These are phyloP conservation scores for Chenopodium quinoa DNA, from an alignment of 148 eudicot genomes.

Conservation along the genomic window DNA sequence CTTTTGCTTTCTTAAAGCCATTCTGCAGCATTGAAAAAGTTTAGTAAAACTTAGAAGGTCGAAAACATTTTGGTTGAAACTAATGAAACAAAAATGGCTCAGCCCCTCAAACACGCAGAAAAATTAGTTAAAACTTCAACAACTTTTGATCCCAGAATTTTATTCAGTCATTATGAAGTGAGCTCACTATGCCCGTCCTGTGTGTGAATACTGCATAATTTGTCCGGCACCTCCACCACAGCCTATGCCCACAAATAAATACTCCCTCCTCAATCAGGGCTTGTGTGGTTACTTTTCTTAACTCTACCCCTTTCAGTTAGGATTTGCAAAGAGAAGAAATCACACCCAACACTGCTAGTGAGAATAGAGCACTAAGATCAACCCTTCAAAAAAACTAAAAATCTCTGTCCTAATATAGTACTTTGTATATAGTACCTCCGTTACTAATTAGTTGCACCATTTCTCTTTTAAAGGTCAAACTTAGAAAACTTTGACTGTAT, in stretches of 20 bases:
- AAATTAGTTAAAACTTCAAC: too few species aligned
- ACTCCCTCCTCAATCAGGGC: not conserved
- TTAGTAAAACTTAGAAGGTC: not conserved
- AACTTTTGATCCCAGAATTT: too few species aligned
- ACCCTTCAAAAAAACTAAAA: not conserved
- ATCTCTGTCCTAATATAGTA: not conserved
- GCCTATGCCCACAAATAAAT: not conserved
- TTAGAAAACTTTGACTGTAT: too few species aligned
- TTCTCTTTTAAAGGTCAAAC: too few species aligned
- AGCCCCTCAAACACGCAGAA: not conserved
- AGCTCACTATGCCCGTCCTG: not conserved
- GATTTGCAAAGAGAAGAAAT: not conserved
- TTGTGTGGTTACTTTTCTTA: not conserved
- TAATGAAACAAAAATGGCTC: not conserved
- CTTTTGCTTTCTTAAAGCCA: constrained; percentile 31
- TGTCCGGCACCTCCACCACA: not conserved
- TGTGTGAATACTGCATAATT: not conserved
- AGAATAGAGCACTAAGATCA: not conserved
- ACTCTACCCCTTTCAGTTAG: not conserved
- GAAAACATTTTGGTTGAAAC: constrained; percentile 6
- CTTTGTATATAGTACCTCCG: too few species aligned
- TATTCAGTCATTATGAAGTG: too few species aligned
- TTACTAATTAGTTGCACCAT: too few species aligned
- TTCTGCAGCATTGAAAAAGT: constrained; percentile 38
- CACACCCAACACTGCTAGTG: not conserved